Conservation (phyloP, 2,329 filamentous ascomycete species). For the Fusarium sarcochroum region DNA sequence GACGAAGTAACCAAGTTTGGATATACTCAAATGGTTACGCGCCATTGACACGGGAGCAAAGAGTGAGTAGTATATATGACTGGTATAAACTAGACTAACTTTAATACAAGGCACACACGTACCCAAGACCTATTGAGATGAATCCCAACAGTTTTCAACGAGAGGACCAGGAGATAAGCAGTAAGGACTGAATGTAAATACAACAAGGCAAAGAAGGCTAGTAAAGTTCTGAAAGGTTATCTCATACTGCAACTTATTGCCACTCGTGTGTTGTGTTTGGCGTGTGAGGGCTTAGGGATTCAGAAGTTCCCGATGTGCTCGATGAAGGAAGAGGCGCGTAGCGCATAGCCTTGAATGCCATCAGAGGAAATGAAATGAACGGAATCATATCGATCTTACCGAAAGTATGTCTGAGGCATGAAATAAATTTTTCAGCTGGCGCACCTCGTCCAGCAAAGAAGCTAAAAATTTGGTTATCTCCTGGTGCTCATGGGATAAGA, state of each 20-base stretch:
- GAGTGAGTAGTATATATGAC: too few relatives aligned
- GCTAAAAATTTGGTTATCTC: not conserved
- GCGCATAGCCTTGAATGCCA: not conserved
- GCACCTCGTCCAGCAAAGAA: not conserved
- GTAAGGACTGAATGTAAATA: not conserved
- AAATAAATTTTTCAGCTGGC: not conserved
- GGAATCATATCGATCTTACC: not conserved
- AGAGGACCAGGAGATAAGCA: not conserved
- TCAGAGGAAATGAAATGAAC: not conserved
- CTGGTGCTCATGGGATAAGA: not conserved
- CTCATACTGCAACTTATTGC: too few relatives aligned
- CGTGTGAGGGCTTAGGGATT: not conserved
- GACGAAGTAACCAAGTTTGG: conserved; percentile 1
- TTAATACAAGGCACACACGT: not conserved
- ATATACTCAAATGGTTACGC: conserved; percentile 6
- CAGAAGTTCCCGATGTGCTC: not conserved
- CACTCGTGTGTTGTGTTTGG: not conserved
- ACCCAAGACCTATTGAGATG: not conserved
- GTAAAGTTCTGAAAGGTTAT: too few relatives aligned
- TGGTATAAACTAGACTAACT: too few relatives aligned
- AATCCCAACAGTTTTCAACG: not conserved
- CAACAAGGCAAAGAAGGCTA: too few relatives aligned
- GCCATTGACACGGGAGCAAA: not conserved
- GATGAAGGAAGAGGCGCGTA: not conserved
- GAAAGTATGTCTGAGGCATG: not conserved